Conservation (phyloP, 495 filamentous ascomycete species). For the Cladorrhinum samala region DNA sequence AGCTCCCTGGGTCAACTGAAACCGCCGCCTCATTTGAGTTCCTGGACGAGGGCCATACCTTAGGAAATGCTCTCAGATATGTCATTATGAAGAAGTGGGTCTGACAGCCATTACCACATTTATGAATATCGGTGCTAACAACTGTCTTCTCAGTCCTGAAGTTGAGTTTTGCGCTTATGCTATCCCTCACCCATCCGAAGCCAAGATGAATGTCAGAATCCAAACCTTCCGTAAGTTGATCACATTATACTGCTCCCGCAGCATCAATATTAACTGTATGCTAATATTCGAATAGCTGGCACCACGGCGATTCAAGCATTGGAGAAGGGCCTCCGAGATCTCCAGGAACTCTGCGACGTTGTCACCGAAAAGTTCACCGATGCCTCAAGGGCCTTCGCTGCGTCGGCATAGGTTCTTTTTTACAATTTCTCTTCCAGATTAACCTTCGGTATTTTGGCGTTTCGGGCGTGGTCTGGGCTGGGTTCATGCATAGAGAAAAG, state of each 20-base stretch:
- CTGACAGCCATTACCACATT: too few species aligned
- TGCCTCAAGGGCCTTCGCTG: conserved; percentile 58
- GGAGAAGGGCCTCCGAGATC: conserved; percentile 79
- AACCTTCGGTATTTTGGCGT: conserved; percentile 20
- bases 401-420: conserved; percentile 4
- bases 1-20: conserved; percentile 66
- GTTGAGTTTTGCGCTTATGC: conserved; percentile 98
- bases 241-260: background rate
- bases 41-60: conserved; percentile 83
- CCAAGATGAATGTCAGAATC: conserved; percentile 93
- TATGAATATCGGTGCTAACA: conserved; percentile 4
- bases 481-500: conserved; percentile 8
- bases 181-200: conserved; percentile 92
- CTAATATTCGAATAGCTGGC: conserved; percentile 47
- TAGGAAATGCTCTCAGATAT: conserved; percentile 89
- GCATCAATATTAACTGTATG: background rate
- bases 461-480: conserved; percentile 16
- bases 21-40: conserved; percentile 78
- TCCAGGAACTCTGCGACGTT: conserved; percentile 87
- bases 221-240: conserved; percentile 78
- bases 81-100: conserved; percentile 96
- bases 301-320: conserved; percentile 77
- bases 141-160: conserved; percentile 55
- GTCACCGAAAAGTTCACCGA: conserved; percentile 77
- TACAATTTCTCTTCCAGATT: background rate